Conservation (phyloP, 1,284 basidiomycete genomes). For the Fomes fomentarius region DNA sequence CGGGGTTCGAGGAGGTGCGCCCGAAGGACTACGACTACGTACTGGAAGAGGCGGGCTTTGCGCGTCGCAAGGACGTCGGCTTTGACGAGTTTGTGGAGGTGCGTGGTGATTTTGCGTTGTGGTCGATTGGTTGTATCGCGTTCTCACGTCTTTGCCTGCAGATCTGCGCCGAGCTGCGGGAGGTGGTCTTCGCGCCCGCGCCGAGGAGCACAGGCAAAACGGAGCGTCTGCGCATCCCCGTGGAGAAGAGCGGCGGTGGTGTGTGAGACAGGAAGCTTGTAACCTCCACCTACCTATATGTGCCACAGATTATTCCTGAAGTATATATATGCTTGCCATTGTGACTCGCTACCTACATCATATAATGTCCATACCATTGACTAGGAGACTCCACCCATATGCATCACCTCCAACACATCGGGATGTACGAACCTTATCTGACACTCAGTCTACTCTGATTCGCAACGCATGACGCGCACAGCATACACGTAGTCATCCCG, state of each 20-base stretch:
- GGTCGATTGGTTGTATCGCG: conserved; percentile 4
- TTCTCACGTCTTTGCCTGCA: conserved; percentile 34
- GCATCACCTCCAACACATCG: background rate
- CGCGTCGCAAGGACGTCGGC: conserved; percentile 55
- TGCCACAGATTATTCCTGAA: too few species aligned
- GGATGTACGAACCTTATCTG: background rate
- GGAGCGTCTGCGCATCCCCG: conserved; percentile 70
- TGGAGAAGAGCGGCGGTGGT: conserved; percentile 86
- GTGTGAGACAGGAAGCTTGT: conserved; percentile 47
- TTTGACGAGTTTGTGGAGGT: conserved; percentile 86
- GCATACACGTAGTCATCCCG: background rate
- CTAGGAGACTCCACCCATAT: background rate
- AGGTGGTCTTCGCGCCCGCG: conserved; percentile 66
- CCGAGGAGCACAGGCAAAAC: conserved; percentile 38
- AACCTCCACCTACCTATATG: too few species aligned
- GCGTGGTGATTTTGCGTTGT: conserved; percentile 1
- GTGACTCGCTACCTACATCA: too few species aligned
- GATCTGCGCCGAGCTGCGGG: conserved; percentile 84
- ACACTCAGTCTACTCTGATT: background rate
- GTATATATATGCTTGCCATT: too few species aligned
- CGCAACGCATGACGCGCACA: background rate
- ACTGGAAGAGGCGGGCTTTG: conserved; percentile 75
- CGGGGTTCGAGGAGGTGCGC: conserved; percentile 55
- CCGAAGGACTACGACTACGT: conserved; percentile 72
- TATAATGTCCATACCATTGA: too few species aligned